These are phyloP conservation scores for Zymoseptoria brevis DNA, from an alignment of 2,329 filamentous ascomycete species.

Conservation along the genomic window DNA sequence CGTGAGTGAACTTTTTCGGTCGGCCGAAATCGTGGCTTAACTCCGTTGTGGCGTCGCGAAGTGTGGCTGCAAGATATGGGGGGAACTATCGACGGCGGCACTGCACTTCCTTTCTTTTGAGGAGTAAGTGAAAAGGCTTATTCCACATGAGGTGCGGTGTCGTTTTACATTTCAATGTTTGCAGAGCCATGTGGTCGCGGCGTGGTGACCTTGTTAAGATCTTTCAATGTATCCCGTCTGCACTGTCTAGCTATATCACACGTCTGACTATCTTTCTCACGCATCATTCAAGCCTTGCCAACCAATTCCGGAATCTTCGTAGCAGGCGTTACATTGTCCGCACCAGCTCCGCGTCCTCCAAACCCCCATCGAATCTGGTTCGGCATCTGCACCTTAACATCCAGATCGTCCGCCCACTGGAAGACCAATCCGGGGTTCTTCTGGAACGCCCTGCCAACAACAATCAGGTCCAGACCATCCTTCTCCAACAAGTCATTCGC, in stretches of 20 bases:
- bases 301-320: conserved; percentile 3
- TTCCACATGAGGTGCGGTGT: too few species aligned
- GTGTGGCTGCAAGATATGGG: neutral
- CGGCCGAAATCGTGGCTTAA: neutral
- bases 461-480: conserved; percentile 55
- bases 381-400: conserved; percentile 62
- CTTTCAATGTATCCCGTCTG: neutral
- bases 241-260: neutral
- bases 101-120: too few species aligned
- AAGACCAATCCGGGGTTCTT: conserved; percentile 69
- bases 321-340: neutral
- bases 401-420: conserved; percentile 56
- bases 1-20: neutral
- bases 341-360: conserved; percentile 34
- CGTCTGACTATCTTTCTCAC: neutral
- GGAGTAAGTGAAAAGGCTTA: too few species aligned
- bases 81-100: too few species aligned
- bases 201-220: neutral
- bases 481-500: conserved; percentile 54
- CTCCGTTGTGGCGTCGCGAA: neutral
- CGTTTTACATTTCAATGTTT: too few species aligned
- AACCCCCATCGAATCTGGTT: conserved; percentile 62
- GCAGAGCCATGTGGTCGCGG: too few species aligned
- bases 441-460: conserved; percentile 69
- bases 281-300: neutral